These are phyloP conservation scores for Lactarius tabidus DNA, from an alignment of 768 basidiomycete genomes.

Conservation along the genomic window DNA sequence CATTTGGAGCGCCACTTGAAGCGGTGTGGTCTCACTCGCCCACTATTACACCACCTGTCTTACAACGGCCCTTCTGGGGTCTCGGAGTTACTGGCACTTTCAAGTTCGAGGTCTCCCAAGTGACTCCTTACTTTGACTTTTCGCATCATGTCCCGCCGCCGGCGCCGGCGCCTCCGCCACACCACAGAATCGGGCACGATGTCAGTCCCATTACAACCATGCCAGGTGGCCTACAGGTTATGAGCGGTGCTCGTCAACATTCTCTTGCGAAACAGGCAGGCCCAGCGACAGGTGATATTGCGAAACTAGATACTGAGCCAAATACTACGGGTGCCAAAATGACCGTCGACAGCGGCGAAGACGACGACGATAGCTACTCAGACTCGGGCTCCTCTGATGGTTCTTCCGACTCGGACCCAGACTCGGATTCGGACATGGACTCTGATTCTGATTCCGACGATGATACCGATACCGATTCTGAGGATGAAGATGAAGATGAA, in stretches of 20 bases:
- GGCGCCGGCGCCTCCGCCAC: too few relatives aligned
- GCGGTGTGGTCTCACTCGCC: background rate
- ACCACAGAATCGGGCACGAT: background rate
- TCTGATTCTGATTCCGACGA: slow-evolving; percentile 8
- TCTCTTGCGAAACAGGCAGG: background rate
- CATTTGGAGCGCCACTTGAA: background rate
- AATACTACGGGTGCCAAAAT: background rate
- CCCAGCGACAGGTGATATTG: background rate
- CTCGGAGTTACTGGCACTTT: background rate
- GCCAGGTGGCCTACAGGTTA: too few relatives aligned
- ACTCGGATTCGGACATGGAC: background rate
- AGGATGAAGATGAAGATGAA: slow-evolving; percentile 3
- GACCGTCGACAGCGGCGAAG: background rate
- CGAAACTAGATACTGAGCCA: background rate
- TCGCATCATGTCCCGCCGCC: background rate
- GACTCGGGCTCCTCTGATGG: background rate
- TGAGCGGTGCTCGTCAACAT: background rate
- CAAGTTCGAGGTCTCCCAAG: background rate
- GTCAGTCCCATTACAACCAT: too few relatives aligned
- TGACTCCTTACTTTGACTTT: background rate
- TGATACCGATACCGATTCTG: background rate
- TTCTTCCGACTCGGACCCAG: background rate
- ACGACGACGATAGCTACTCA: background rate
- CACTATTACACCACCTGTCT: background rate
- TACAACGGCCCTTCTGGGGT: background rate